Conservation (phyloP, 164 flowering plant species). For the Magnolia sinica region DNA sequence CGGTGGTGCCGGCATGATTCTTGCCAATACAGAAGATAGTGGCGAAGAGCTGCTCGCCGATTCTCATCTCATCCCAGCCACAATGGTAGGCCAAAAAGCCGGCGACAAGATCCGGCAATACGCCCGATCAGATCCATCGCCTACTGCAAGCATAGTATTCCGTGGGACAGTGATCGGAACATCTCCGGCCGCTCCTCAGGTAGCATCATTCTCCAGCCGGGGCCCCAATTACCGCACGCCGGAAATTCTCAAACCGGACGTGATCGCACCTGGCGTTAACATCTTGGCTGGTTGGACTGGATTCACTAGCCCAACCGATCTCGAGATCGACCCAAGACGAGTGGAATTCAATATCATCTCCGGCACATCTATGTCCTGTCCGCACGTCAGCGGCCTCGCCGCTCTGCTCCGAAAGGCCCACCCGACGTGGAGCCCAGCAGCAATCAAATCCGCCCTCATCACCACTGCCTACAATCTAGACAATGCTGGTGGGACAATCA, state of each 20-base stretch:
- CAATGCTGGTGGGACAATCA: slow-evolving; percentile 43
- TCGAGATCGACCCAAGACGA: slow-evolving; percentile 72
- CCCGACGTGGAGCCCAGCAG: slow-evolving; percentile 77
- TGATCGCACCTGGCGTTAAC: slow-evolving; percentile 90
- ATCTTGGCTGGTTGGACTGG: slow-evolving; percentile 95
- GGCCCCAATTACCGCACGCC: slow-evolving; percentile 72
- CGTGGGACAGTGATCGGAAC: slow-evolving; percentile 65
- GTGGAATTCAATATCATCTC: slow-evolving; percentile 83
- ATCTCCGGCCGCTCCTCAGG: slow-evolving; percentile 67
- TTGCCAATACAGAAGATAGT: slow-evolving; percentile 59
- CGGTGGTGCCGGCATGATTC: slow-evolving; percentile 81
- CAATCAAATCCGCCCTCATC: slow-evolving; percentile 80
- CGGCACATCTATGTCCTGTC: slow-evolving; percentile 96
- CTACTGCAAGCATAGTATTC: slow-evolving; percentile 67
- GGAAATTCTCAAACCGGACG: slow-evolving; percentile 91
- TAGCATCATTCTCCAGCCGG: slow-evolving; percentile 88
- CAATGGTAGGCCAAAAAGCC: slow-evolving; percentile 64
- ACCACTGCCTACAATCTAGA: slow-evolving; percentile 72
- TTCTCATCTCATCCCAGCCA: slow-evolving; percentile 70
- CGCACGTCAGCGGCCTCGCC: slow-evolving; percentile 91
- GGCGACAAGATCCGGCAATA: slow-evolving; percentile 55
- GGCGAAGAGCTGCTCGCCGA: slow-evolving; percentile 84
- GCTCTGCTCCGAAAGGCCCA: slow-evolving; percentile 69
- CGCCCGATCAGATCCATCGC: slow-evolving; percentile 24
- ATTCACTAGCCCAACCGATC: slow-evolving; percentile 50